These are phyloP conservation scores for Chondrus crispus DNA, from an alignment of 23 red algal genomes.

Conservation along the genomic window DNA sequence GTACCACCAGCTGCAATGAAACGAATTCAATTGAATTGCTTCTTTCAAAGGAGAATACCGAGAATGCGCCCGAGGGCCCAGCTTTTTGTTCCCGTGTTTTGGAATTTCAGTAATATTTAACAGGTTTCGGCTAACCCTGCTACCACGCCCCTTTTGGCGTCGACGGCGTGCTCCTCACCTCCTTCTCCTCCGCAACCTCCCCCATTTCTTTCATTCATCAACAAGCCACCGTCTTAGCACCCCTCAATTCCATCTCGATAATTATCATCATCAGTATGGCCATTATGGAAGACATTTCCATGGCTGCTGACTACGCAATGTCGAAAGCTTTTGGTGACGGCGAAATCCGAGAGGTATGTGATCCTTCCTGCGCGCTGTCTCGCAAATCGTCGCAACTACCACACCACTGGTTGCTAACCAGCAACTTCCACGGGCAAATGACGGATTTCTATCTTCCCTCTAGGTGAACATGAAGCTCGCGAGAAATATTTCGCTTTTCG, in stretches of 20 bases:
- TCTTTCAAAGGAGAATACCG: too few species aligned
- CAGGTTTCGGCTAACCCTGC: too few species aligned
- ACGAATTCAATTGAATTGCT: too few species aligned
- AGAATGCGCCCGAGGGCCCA: too few species aligned
- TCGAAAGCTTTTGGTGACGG: background rate
- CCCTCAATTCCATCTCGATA: background rate
- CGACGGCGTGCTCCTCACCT: too few species aligned
- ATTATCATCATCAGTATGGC: background rate
- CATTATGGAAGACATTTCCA: background rate
- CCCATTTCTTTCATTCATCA: too few species aligned
- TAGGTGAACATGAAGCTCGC: conserved; percentile 46
- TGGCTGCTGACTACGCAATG: background rate
- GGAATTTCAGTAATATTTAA: too few species aligned
- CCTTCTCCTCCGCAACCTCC: too few species aligned
- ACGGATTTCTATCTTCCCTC: background rate
- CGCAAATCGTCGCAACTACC: background rate
- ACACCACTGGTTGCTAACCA: background rate
- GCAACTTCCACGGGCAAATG: background rate
- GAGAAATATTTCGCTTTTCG: conserved; percentile 26
- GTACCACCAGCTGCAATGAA: too few species aligned
- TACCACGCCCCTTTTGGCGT: too few species aligned
- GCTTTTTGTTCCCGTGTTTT: too few species aligned
- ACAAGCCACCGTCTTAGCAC: too few species aligned
- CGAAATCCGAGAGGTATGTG: background rate
- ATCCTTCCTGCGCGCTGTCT: background rate